Evolutionary conservation across 768 basidiomycete species (phyloP), one percentile per base, ranked within the genome.

Genomic region (Omphalotus guepiniiformis): DNA sequence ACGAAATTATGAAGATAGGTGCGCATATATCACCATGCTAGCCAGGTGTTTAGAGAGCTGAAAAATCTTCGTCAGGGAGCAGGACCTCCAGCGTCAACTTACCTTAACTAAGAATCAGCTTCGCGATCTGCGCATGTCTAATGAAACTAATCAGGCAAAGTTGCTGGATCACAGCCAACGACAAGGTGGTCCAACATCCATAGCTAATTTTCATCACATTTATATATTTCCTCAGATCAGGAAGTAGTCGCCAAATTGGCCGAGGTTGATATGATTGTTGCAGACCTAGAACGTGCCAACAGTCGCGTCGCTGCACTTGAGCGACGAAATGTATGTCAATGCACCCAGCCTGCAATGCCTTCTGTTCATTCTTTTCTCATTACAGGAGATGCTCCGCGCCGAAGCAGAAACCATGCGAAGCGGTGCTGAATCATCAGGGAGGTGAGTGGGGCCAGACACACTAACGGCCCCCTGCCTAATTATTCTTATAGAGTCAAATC

Each of bases 1-100:
- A 62, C 76, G 91, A 42, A 99, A 98, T 64, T 97, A 95, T 56
- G 93, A 94, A 64, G 95, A 95, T 59, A 79, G 95, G 93, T 93
- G 55, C 23, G 81, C 64, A 7, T 5, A 6, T 4, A 21, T 47
- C 32, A 21, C 4, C 26, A 22, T 5, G n/a, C 30, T 13, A 13
- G 1, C 29, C 29, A 11, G 13, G 16, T 23, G 23, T 28, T 23
- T 23, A 23, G 23, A 18, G 18, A 16, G 32, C 48, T 39, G 15
- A 48, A 23, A 7, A 15, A n/a, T 13, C 18, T n/a, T n/a, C n/a
- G 5, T 29, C 56, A 94, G 94, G 38, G 96, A 99, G 67, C 87
- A 91, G 62, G 94, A 95, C 57, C 70, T 97, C 35, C 88, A 90
- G 50, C 82, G 89, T n/a, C 96, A 97, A 62, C 77, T 97, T 9